These are phyloP conservation scores for Talaromyces pinophilus DNA, from an alignment of 2,329 filamentous ascomycete genomes.

Conservation along the genomic window DNA sequence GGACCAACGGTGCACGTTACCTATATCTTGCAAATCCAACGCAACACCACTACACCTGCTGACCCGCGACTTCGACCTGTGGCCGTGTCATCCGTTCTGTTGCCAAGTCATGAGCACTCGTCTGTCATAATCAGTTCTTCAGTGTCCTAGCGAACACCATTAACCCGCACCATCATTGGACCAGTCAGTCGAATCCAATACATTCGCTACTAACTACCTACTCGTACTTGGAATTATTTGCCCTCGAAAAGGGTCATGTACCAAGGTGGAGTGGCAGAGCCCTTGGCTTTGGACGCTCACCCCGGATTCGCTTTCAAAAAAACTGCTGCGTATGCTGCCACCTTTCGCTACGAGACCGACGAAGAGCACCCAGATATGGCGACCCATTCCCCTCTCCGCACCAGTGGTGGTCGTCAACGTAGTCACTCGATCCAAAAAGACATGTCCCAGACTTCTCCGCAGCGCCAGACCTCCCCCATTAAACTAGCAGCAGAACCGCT, in stretches of 20 bases:
- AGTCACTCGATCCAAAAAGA: conserved; percentile 33
- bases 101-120: conserved; percentile 18
- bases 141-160: neutral
- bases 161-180: neutral
- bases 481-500: conserved; percentile 43
- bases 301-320: conserved; percentile 39
- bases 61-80: neutral
- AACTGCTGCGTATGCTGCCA: conserved; percentile 39
- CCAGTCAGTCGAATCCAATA: neutral
- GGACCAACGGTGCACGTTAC: conserved; percentile 12
- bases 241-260: conserved; percentile 32
- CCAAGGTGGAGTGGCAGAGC: conserved; percentile 36
- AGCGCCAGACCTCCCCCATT: conserved; percentile 34
- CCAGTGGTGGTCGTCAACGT: conserved; percentile 34
- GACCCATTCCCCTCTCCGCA: conserved; percentile 30
- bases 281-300: conserved; percentile 36
- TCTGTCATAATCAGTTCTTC: neutral
- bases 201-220: neutral
- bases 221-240: neutral
- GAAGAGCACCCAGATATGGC: conserved; percentile 33
- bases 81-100: neutral
- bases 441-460: conserved; percentile 29
- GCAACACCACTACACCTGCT: conserved; percentile 10
- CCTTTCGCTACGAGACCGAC: conserved; percentile 41
- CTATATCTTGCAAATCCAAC: conserved; percentile 4